These are phyloP conservation scores for Phialemonium atrogriseum DNA, from an alignment of 2,329 filamentous ascomycete genomes.

Conservation along the genomic window DNA sequence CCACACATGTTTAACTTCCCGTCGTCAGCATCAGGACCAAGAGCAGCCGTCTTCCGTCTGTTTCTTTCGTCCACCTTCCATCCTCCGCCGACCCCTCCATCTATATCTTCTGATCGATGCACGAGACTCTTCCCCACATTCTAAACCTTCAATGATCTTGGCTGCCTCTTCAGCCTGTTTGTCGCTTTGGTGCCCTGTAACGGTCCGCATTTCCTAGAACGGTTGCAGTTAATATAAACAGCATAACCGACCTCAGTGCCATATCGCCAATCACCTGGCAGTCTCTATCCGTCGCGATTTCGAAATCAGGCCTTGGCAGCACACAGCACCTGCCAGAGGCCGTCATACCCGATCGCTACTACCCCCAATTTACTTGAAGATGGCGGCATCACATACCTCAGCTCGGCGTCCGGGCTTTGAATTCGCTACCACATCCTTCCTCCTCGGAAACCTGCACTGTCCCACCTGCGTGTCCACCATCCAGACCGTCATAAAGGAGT, in stretches of 20 bases:
- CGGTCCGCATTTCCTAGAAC: conserved; percentile 14
- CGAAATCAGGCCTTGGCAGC: conserved; percentile 1
- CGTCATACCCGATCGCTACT: conserved; percentile 5
- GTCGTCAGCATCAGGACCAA: no score
- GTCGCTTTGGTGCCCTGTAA: conserved; percentile 1
- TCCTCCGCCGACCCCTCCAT: not conserved
- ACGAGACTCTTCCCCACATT: conserved; percentile 2
- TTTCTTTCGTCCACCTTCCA: conserved; percentile 1
- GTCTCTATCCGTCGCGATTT: not conserved
- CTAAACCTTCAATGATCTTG: conserved; percentile 4
- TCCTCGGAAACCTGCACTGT: conserved; percentile 71
- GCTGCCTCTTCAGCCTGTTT: conserved; percentile 16
- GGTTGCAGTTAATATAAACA: conserved; percentile 8
- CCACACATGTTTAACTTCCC: not conserved
- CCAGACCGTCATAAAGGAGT: conserved; percentile 44
- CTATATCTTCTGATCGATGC: not conserved
- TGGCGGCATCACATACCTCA: conserved; percentile 7
- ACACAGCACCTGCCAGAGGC: not conserved
- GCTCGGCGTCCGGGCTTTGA: not conserved
- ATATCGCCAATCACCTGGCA: conserved; percentile 1
- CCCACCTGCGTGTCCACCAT: conserved; percentile 65
- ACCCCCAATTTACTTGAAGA: conserved; percentile 11
- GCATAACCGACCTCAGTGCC: conserved; percentile 2
- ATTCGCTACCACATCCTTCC: conserved; percentile 52
- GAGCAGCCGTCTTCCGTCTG: not conserved